A percentile compares a stretch with the other conserved stretches of the same genome.
These are phyloP conservation scores for Termitomyces eurrhizus DNA, from an alignment of 768 basidiomycete species.

Conservation along the genomic window DNA sequence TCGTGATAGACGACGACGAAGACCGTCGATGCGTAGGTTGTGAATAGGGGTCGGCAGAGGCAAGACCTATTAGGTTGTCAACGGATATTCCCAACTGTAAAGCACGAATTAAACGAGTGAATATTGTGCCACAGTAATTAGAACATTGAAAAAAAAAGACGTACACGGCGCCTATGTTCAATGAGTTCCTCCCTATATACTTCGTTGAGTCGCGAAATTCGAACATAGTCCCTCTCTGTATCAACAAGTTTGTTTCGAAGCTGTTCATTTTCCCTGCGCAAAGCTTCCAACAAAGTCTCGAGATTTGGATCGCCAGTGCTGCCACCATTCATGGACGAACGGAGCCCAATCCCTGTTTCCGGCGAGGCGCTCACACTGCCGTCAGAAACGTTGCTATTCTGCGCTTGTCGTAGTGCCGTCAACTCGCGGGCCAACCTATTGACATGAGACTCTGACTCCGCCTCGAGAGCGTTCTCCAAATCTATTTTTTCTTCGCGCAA, in stretches of 20 bases:
- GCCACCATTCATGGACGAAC: constrained; percentile 23
- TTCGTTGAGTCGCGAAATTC: constrained; percentile 72
- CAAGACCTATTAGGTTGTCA: constrained; percentile 74
- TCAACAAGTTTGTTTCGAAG: constrained; percentile 63
- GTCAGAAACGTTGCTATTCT: constrained; percentile 33
- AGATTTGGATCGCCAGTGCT: constrained; percentile 34
- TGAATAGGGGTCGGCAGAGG: constrained; percentile 61
- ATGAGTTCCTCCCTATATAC: constrained; percentile 84
- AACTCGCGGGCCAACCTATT: constrained; percentile 72
- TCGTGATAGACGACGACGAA: constrained; percentile 34
- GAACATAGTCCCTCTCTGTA: constrained; percentile 74
- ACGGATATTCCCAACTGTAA: constrained; percentile 68
- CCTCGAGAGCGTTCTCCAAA: constrained; percentile 77
- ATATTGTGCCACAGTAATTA: not conserved
- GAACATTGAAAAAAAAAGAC: constrained; percentile 25
- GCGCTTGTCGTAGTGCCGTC: constrained; percentile 55
- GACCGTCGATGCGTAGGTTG: constrained; percentile 66
- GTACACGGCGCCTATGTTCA: constrained; percentile 68
- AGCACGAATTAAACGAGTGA: constrained; percentile 5
- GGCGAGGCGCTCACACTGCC: constrained; percentile 28
- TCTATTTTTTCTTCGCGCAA: constrained; percentile 82
- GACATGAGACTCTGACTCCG: constrained; percentile 83
- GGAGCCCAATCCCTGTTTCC: constrained; percentile 26
- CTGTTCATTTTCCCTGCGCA: constrained; percentile 77
- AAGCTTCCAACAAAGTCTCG: constrained; percentile 69